phyloP scores from a whole-genome alignment of 768 basidiomycete genomes.

The Phylloporus sp. region DNA sequence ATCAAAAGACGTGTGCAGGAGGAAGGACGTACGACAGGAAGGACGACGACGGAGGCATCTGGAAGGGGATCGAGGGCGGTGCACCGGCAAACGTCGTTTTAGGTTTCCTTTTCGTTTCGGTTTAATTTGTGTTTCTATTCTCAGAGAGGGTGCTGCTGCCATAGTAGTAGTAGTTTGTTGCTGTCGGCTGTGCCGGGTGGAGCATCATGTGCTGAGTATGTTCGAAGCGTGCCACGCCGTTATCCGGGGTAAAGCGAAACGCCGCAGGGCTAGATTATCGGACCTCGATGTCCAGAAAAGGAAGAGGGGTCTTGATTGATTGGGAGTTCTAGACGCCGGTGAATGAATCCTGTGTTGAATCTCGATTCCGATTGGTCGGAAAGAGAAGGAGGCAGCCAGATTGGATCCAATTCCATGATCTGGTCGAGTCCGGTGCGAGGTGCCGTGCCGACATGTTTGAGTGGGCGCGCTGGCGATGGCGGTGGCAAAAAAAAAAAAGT shows the following conservation, averaged over 20 bases:
- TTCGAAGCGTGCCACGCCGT: neutral
- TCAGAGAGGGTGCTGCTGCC: neutral
- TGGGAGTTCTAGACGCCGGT: neutral
- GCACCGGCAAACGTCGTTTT: neutral
- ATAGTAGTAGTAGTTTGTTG: no score
- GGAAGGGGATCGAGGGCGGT: constrained; percentile 7
- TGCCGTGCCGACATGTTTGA: no score
- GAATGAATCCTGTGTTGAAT: neutral
- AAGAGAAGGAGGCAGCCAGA: neutral
- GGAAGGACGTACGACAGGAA: neutral
- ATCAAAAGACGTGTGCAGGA: no score
- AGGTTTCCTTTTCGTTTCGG: constrained; percentile 2
- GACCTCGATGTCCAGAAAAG: constrained; percentile 2
- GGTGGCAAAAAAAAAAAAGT: constrained; percentile 1
- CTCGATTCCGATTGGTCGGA: neutral
- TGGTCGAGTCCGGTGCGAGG: no score
- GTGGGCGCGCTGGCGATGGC: constrained; percentile 1
- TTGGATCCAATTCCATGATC: no score
- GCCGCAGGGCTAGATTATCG: neutral
- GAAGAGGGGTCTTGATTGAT: neutral
- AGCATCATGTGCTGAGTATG: neutral
- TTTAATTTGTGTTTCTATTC: neutral
- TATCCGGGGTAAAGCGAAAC: constrained; percentile 6
- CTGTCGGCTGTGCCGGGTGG: no score
- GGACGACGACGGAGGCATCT: neutral